Evolutionary conservation across 2,329 filamentous ascomycete genomes (phyloP), one percentile per base, ranked within the genome.

Genomic region (Dactylonectria macrodidyma): DNA sequence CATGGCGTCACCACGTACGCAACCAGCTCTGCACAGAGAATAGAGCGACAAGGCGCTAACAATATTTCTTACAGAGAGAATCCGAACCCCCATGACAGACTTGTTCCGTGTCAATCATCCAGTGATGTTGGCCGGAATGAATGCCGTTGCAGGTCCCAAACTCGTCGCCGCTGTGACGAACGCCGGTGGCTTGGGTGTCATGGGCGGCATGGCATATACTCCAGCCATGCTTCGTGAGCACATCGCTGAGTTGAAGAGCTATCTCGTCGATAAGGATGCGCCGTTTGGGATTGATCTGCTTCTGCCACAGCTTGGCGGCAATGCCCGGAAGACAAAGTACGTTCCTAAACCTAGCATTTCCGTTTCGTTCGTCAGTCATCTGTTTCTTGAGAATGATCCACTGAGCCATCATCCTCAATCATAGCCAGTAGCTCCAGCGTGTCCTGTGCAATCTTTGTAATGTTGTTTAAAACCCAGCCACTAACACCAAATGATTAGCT

Each of bases 101-200:
- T 93, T 98, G 72, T 93, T 98, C 84, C 93, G 94, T 88, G 98
- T 99, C 89, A 94, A 97, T 82, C 96, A 99, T 85, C 96, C 96
- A 66, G 87, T 99, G 79, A 87, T 99, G 78, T 91, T 99, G 69
- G 96, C 96, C 76, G 96, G 96, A 81, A 99, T 99, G 96, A 98
- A 98, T 88, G 95, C 98, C 71, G 96, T 96, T 62, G 96, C 96
- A 67, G 96, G 96, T 54, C 96, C 96, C 61, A 97, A 95, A 88
- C 91, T 99, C 78, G 96, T 96, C 59, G 96, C 96, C 36, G 96
- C 96, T 44, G 96, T 99, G 76, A 97, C 95, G 75, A 98, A 99
- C 83, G 96, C 96, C 59, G 96, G 96, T 75, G 96, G 96, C 78
- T 88, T 98, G 69, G 96, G 96, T 84, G 96, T 98, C 77, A 95